Evolutionary conservation across 2,329 filamentous ascomycete species (phyloP), one percentile per base, ranked within the genome.

Genomic region (Ascochyta clinopodiicola): DNA sequence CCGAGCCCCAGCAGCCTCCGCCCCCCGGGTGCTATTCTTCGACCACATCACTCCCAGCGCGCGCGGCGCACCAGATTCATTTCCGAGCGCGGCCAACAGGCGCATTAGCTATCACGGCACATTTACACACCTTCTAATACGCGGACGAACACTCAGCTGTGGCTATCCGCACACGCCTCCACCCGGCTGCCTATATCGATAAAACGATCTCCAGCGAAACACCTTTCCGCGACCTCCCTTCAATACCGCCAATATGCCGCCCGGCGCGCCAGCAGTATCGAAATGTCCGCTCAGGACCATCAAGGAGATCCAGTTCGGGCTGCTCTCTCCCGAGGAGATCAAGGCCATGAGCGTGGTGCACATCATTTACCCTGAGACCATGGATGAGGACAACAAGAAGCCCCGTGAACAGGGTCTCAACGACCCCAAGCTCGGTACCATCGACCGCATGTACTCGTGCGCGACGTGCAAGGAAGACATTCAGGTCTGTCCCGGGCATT

Each of bases 271-370:
- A 90, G 85, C 93, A 91, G 63, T 68, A 61, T 75, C 73, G 13
- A 75, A 74, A 67, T 75, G 73, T 86, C 93, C 93, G 78, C 85
- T 98, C 85, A 94, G 95, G 84, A 96, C 90, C 66, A 93, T 99
- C 72, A 89, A 97, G 84, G 96, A 99, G 84, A 96, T 99, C 71
- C 96, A 99, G 83, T 99, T 99, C 75, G 95, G 95, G 74, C 86
- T 99, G 75, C 86, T 99, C 78, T 96, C 95, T 32, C 95, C 95
- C 24, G 95, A 99, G 77, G 96, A 99, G 82, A 96, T 98, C 79
- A 98, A 99, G 83, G 93, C 90, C 72, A 96, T 98, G 92, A 97
- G 93, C 79, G 94, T 98, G 62, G 90, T 88, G 68, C 91, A 96
- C 77, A 94, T 99, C 75, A 86, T 95, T 77, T 98, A 97, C 75